Base-by-base conservation (phyloP, 257 asterid species). In the Solanum pennellii region DNA sequence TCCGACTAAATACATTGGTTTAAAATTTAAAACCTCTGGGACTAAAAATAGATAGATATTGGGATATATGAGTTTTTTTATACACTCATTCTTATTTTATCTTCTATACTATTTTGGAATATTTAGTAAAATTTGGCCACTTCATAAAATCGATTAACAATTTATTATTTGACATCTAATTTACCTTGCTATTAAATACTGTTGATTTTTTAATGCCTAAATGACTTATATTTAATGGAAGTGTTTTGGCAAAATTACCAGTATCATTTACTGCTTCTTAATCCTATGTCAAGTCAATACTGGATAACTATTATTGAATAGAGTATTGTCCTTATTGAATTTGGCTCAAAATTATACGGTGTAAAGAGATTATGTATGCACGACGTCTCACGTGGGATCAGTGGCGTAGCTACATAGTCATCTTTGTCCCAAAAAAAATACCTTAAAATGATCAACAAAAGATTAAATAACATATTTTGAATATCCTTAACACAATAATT, bases 361-460 rank as follows among this genome's bases (percentile, higher is more conserved):
- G 10, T 56, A 56, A 56, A 56, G n/a, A 18, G 65, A 18, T 56
- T 2, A 1, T 52, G 62, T 18, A 52, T 18, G 62, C 62, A 4
- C 20, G 1, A 18, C 0, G 11, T 52, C 62, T 52, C n/a, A 52
- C 60, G 4, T 16, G 10, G 60, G 60, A 52, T 52, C 9, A 52
- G 0, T 52, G 60, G 0, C 0, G 23, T 52, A 16, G 23, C 23
- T 16, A 16, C 0, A 2, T 52, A 9, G 4, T 52, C 0, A 3
- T 52, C 60, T 56, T 56, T 3, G 0, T 56, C 5, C 11, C 2
- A 44, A 56, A 18, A 18, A 52, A 7, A 2, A 18, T 18, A 18
- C 1, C 0, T 1, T 56, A 56, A 56, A 56, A 56, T 15, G 9
- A 49, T 31, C 33, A 31, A 31, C 33, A 31, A 31, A 31, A 31